Evolutionary conservation across 768 basidiomycete genomes (phyloP), one percentile per base, ranked within the genome.

Genomic region (Trametes maxima): DNA sequence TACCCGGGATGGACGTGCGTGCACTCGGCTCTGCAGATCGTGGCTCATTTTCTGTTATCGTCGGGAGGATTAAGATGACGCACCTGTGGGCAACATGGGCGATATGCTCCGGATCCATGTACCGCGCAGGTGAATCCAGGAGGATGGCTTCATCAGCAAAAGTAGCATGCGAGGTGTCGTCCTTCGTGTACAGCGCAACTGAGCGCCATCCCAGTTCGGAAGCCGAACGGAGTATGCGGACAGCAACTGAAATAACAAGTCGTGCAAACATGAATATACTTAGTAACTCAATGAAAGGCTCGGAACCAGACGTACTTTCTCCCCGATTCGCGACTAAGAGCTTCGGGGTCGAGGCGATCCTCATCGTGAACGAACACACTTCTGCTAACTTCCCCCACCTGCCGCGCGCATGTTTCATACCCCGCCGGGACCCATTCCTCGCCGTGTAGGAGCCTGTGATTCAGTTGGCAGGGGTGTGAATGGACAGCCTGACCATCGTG

Each of bases 261-360:
- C 28, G 28, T 8, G 28, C 28, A 33, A 8, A 33, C 28, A 33
- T 33, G 28, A 33, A 8, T 8, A 33, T 3, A 33, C 28, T 33
- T 33, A 33, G 28, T 8, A 33, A 8, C 28, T 33, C 8, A 8
- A 33, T 33, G 28, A 3, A 33, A 33, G 28, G 28, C 28, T 8
- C 8, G 4, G 28, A 33, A 33, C 8, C 3, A 33, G 28, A 33
- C 79, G 73, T 42, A 65, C 64, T 75, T 67, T 77, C 76, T 28
- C 76, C 76, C 0, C 76, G 68, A 49, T 77, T 77, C 17, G 72
- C 74, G 44, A 77, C 67, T 48, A 75, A 67, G 12, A 74, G 50
- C 37, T 58, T 63, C 5, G 48, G 57, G 2, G 11, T 70, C 17
- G 14, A 8, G 22, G 5, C 6, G 19, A 16, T 35, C n/a, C 17